Evolutionary conservation across 345 rosid species (phyloP).

Genomic region (Firmiana major): DNA sequence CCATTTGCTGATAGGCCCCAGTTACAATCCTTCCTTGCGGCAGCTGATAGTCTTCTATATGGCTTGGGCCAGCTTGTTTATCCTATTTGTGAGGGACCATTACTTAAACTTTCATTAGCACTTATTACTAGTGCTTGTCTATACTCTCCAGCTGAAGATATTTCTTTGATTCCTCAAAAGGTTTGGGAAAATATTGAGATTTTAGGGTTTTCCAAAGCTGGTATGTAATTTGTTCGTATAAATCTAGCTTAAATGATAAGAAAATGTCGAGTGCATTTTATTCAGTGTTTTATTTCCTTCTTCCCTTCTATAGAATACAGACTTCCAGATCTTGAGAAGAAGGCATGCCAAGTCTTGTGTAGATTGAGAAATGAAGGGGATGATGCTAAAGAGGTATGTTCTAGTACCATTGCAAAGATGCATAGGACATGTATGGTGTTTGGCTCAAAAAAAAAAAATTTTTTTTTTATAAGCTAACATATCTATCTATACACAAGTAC

Average conservation of each 20-base stretch:
- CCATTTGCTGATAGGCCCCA: conserved; percentile 53
- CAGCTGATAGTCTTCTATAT: conserved; percentile 56
- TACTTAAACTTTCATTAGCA: conserved; percentile 61
- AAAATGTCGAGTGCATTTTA: background rate
- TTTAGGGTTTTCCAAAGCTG: conserved; percentile 47
- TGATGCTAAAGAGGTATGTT: conserved; percentile 60
- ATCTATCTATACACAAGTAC: background rate
- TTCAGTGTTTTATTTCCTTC: background rate
- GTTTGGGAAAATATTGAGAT: conserved; percentile 63
- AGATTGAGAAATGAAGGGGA: conserved; percentile 62
- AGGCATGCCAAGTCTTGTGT: conserved; percentile 67
- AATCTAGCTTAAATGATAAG: background rate
- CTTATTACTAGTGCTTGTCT: conserved; percentile 70
- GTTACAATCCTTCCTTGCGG: conserved; percentile 62
- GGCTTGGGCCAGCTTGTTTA: conserved; percentile 46
- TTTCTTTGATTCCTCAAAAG: conserved; percentile 58
- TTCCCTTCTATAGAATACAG: conserved; percentile 33
- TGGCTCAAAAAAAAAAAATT: background rate
- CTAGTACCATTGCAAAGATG: background rate
- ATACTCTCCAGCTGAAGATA: conserved; percentile 61
- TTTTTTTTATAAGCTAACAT: background rate
- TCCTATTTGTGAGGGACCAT: conserved; percentile 57
- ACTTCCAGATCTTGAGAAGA: conserved; percentile 55
- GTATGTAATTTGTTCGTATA: conserved; percentile 25
- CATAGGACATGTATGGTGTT: background rate